These are phyloP conservation scores for Xylaria scruposa DNA, from an alignment of 495 filamentous ascomycete species.

Conservation along the genomic window DNA sequence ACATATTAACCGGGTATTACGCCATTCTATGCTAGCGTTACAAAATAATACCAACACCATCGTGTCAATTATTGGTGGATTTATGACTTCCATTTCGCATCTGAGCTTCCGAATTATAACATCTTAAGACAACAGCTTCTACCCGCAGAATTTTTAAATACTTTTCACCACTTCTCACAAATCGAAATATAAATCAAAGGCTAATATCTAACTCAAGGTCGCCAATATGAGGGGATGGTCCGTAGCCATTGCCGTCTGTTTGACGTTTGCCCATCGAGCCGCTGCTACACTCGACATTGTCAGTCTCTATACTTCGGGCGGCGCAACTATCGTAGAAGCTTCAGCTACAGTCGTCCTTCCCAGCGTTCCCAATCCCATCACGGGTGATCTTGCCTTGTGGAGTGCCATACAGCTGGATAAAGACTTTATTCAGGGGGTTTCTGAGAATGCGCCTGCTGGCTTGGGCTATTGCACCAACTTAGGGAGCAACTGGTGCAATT, in stretches of 20 bases:
- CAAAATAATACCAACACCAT: background rate
- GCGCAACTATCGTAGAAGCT: constrained; percentile 23
- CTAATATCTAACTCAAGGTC: background rate
- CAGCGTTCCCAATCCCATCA: constrained; percentile 14
- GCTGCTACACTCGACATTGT: constrained; percentile 7
- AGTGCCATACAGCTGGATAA: constrained; percentile 21
- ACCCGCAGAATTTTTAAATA: background rate
- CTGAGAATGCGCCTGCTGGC: constrained; percentile 22
- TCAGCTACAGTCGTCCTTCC: constrained; percentile 22
- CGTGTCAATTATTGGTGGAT: constrained; percentile 2
- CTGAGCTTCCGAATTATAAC: background rate
- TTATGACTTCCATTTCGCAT: constrained; percentile 9
- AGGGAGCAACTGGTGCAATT: constrained; percentile 27
- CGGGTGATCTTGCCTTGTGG: constrained; percentile 23
- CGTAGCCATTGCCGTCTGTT: background rate
- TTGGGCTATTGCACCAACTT: constrained; percentile 19
- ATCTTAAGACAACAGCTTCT: background rate
- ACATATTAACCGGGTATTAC: background rate
- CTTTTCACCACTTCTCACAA: background rate
- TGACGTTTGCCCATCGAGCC: background rate
- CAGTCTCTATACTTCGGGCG: constrained; percentile 9
- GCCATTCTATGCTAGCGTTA: background rate
- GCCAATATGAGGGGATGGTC: background rate
- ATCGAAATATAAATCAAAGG: background rate
- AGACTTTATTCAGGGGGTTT: constrained; percentile 26